These are phyloP conservation scores for Corniculantispora saksenae DNA, from an alignment of 2,329 filamentous ascomycete species.

Conservation along the genomic window DNA sequence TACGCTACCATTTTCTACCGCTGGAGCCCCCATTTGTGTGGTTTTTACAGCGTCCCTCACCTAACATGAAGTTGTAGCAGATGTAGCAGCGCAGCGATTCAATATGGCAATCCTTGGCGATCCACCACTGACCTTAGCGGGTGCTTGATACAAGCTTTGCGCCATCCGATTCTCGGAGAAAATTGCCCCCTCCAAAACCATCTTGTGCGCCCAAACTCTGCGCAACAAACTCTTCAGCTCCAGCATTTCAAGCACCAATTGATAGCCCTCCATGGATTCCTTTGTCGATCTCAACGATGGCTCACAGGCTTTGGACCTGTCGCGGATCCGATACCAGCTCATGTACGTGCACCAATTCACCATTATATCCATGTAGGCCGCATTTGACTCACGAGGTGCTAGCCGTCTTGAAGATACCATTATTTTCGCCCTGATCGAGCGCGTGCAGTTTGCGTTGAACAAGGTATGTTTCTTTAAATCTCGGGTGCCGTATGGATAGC, in stretches of 20 bases:
- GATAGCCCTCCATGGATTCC: slow-evolving; percentile 70
- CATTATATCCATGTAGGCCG: neutral
- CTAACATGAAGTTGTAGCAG: too few species aligned
- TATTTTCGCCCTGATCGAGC: slow-evolving; percentile 93
- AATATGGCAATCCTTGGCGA: neutral
- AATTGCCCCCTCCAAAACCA: slow-evolving; percentile 13
- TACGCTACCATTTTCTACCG: too few species aligned
- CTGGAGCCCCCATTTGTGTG: too few species aligned
- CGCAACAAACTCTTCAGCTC: neutral
- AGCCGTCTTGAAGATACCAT: slow-evolving; percentile 98
- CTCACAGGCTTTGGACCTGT: slow-evolving; percentile 81
- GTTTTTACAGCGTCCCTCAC: too few species aligned
- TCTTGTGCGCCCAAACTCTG: neutral
- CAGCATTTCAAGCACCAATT: neutral
- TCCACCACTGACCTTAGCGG: neutral
- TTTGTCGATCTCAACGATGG: slow-evolving; percentile 86
- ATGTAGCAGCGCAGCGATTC: neutral
- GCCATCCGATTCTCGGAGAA: slow-evolving; percentile 14
- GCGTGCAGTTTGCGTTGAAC: slow-evolving; percentile 96
- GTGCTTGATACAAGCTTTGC: neutral
- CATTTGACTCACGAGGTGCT: slow-evolving; percentile 19
- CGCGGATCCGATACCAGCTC: slow-evolving; percentile 89
- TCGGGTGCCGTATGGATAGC: too few species aligned
- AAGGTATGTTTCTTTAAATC: slow-evolving; percentile 31
- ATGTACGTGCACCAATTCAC: slow-evolving; percentile 64